Evolutionary conservation across 129 eudicot species (phyloP).

Genomic region (Flaveria brownii): DNA sequence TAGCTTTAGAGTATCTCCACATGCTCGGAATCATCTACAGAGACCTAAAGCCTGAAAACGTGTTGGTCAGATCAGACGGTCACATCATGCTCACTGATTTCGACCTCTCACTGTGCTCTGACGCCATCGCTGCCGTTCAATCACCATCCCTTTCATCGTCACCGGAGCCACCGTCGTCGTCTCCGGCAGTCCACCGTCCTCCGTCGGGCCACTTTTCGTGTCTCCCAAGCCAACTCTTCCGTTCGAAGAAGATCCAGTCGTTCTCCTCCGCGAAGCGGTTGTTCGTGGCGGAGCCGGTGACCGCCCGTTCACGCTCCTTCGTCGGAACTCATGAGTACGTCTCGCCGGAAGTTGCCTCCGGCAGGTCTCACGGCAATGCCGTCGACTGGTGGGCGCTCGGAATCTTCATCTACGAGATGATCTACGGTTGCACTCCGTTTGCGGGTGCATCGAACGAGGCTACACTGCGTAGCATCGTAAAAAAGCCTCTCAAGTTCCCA

Average conservation of each 20-base stretch:
- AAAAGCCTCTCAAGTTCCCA: conserved; percentile 57
- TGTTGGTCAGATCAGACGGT: conserved; percentile 95
- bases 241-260: conserved; percentile 71
- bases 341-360: conserved; percentile 92
- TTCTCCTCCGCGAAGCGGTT: conserved; percentile 45
- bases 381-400: conserved; percentile 99
- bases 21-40: conserved; percentile 96
- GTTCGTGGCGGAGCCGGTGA: conserved; percentile 90
- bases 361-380: conserved; percentile 80
- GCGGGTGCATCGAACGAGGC: conserved; percentile 64
- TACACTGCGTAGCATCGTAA: conserved; percentile 72
- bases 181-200: conserved; percentile 33
- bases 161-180: conserved; percentile 41
- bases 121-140: conserved; percentile 88
- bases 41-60: conserved; percentile 94
- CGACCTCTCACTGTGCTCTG: conserved; percentile 83
- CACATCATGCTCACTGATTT: conserved; percentile 99
- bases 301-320: conserved; percentile 83
- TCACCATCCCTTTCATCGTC: conserved; percentile 47
- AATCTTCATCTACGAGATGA: conserved; percentile 85
- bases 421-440: conserved; percentile 88
- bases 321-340: conserved; percentile 98
- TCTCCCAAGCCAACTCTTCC: conserved; percentile 66
- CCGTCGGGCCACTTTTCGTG: conserved; percentile 50
- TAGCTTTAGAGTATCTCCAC: conserved; percentile 85